Evolutionary conservation across 169 alveolate genomes (phyloP), one percentile per base, ranked within the genome.

Genomic region (Babesia ovata): DNA sequence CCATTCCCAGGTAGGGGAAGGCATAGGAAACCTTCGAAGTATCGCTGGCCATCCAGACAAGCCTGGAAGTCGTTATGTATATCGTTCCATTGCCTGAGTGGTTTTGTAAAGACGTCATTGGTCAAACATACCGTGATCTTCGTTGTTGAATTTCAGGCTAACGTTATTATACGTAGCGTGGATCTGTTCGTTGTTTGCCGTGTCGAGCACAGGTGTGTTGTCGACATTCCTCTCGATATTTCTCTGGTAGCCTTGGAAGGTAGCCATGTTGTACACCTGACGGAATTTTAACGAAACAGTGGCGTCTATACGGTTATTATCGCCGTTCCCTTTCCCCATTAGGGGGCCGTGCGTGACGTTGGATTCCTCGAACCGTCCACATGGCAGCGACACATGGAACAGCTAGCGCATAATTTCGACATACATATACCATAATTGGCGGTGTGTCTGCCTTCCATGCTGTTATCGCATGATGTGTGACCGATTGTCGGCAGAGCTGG

Each of bases 1-100:
- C 84, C 65, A 83, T 66, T 19, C 70, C 46, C 26, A 52, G 48
- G 44, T 65, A 74, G 12, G 81, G 85, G 45, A 83, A 69, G 14
- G 74, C 63, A 53, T 74, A 83, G 39, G 81, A 69, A 12, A 50
- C 53, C 26, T 49, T 44, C 9, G 54, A 13, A 36, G 52, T 29
- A 4, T 74, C 63, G 21, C 29, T 33, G 26, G 75, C 61, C 28
- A 75, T 28, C 90, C 90, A 83, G 14, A 83, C 33, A 12, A 83
- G 44, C 50, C 75, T 63, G 9, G 54, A 14, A 17, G 74, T 65
- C 16, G 90, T 75, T 26, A 83, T 17, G 73, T 74, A 75, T 0
- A 75, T 4, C 17, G 84, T 75, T 17, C 90, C 90, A 26, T 21
- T 42, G 4, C 90, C 90, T 83, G 79, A 0, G 8, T 45, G 60